Evolutionary conservation across 495 filamentous ascomycete genomes (phyloP).

Genomic region (Podospora pseudocomata): DNA sequence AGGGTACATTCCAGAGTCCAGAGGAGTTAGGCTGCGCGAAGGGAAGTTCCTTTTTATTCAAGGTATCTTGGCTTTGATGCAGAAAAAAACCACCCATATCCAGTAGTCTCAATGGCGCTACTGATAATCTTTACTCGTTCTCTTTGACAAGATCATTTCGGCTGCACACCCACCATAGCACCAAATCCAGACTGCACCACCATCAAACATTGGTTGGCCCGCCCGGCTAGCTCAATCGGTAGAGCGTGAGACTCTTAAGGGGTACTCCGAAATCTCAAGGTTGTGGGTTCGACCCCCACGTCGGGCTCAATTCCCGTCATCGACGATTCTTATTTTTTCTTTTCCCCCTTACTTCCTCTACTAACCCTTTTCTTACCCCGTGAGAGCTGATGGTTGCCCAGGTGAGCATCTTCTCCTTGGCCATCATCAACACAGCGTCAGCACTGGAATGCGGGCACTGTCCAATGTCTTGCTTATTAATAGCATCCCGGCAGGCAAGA

Average conservation of each 20-base stretch:
- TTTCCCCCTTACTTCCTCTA: not conserved
- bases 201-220: slow-evolving; percentile 2
- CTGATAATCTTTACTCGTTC: no score
- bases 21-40: no score
- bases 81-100: not conserved
- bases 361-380: not conserved
- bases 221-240: slow-evolving; percentile 73
- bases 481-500: not conserved
- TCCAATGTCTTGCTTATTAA: not conserved
- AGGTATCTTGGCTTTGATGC: not conserved
- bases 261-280: slow-evolving; percentile 21
- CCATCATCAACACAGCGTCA: not conserved
- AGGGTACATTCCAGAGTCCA: no score
- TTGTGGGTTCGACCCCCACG: slow-evolving; percentile 24
- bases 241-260: slow-evolving; percentile 82
- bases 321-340: slow-evolving; percentile 5
- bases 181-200: not conserved
- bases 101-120: not conserved
- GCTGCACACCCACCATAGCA: not conserved
- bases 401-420: not conserved
- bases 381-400: not conserved
- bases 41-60: no score
- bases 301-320: slow-evolving; percentile 24
- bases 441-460: not conserved
- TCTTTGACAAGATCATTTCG: no score